A percentile compares a stretch with the other conserved stretches of the same genome.
Conservation (phyloP, 805 yeast genomes). For the Spathaspora hagerdaliae region DNA sequence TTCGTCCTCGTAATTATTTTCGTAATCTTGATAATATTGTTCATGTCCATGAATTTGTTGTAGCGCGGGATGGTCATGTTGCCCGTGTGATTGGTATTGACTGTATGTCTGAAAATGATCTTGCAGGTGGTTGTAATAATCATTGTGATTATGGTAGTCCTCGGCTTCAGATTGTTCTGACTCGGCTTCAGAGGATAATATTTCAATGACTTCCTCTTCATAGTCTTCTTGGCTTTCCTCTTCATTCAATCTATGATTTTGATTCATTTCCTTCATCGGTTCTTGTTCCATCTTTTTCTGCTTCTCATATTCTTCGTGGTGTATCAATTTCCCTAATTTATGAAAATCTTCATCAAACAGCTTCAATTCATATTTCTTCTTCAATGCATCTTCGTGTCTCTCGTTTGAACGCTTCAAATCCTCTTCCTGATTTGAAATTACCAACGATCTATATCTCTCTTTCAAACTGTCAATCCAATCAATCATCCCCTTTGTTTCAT, state of each 20-base stretch:
- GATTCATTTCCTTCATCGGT: constrained; percentile 6
- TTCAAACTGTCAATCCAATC: constrained; percentile 29
- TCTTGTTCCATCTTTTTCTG: constrained; percentile 7
- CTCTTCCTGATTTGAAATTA: constrained; percentile 13
- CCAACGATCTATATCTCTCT: constrained; percentile 13
- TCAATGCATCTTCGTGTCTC: constrained; percentile 15
- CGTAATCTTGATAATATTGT: neutral
- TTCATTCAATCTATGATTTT: constrained; percentile 1
- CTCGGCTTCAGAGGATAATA: constrained; percentile 20
- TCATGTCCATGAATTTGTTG: neutral
- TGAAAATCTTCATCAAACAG: constrained; percentile 15
- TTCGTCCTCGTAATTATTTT: constrained; percentile 28
- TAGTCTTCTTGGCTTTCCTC: constrained; percentile 40
- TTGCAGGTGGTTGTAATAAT: neutral
- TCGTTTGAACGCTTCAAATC: constrained; percentile 15
- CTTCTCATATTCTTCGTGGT: constrained; percentile 7
- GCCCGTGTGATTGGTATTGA: neutral
- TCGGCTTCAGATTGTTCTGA: neutral
- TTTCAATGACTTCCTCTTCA: constrained; percentile 43
- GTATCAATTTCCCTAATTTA: constrained; percentile 7
- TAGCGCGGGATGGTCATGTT: constrained; percentile 2
- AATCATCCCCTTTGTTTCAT: constrained; percentile 17
- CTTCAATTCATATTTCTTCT: constrained; percentile 17
- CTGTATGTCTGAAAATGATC: neutral
- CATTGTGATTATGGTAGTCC: neutral